Conservation (phyloP, 148 eudicot genomes). For the Camellia sinensis region DNA sequence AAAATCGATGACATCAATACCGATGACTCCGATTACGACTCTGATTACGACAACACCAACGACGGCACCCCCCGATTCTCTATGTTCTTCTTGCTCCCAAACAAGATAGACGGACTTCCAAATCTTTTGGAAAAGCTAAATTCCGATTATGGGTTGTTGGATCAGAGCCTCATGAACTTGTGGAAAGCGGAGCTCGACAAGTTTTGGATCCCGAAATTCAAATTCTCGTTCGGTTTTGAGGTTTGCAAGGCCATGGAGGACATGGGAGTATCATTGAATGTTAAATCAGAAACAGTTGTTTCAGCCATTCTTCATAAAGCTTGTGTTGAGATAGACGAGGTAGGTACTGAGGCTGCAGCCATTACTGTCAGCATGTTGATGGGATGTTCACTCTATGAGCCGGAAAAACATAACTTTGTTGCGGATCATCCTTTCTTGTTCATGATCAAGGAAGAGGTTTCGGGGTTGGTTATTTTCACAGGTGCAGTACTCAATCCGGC, state of each 20-base stretch:
- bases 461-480: neutral
- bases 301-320: neutral
- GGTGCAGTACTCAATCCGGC: neutral
- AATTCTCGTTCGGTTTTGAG: neutral
- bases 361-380: neutral
- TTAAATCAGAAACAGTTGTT: too few relatives aligned
- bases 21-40: too few relatives aligned
- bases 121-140: constrained; percentile 4
- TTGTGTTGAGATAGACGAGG: constrained; percentile 16
- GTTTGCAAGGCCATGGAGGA: neutral
- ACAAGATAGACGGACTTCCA: constrained; percentile 17
- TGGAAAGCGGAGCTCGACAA: neutral
- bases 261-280: constrained; percentile 5
- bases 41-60: too few relatives aligned
- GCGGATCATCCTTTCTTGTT: constrained; percentile 24
- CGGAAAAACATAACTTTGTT: neutral
- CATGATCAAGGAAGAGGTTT: neutral
- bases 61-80: neutral
- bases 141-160: neutral
- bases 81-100: constrained; percentile 30
- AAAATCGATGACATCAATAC: too few relatives aligned
- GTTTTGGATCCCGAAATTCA: constrained; percentile 19
- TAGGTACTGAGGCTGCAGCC: constrained; percentile 21
- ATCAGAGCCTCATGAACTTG: neutral
- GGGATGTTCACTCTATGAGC: too few relatives aligned